Evolutionary conservation across 768 basidiomycete species (phyloP).

Genomic region (Boletus tomentosulus): DNA sequence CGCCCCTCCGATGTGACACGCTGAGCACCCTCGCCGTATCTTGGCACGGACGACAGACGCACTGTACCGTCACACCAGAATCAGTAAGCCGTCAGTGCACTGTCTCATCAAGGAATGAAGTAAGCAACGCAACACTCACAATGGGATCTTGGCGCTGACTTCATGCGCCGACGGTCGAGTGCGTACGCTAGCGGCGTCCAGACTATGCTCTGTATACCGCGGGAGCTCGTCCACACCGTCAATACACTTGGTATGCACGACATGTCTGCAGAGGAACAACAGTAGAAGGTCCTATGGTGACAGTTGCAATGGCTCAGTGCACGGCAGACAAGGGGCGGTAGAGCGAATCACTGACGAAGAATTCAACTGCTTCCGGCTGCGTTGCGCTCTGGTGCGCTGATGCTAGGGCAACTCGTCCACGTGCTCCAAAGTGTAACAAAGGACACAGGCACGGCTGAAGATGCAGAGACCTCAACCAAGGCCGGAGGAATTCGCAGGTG

Average conservation of each 20-base stretch:
- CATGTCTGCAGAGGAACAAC: conserved; percentile 84
- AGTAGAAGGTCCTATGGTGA: conserved; percentile 55
- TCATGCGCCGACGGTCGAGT: conserved; percentile 35
- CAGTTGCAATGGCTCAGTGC: conserved; percentile 34
- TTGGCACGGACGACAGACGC: conserved; percentile 67
- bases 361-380: no score
- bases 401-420: no score
- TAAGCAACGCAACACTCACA: conserved; percentile 43
- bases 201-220: conserved; percentile 47
- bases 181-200: conserved; percentile 36
- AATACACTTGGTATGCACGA: conserved; percentile 78
- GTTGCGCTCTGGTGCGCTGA: no score
- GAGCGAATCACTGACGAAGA: conserved; percentile 6
- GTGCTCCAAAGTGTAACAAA: no score
- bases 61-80: conserved; percentile 32
- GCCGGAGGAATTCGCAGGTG: no score
- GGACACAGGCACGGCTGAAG: no score
- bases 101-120: no score
- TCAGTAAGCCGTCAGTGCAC: background rate
- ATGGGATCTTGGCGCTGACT: conserved; percentile 71
- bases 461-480: background rate
- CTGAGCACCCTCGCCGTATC: conserved; percentile 69
- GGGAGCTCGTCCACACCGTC: conserved; percentile 64
- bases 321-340: conserved; percentile 63
- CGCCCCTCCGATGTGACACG: conserved; percentile 60